These are phyloP conservation scores for Tuber indicum DNA, from an alignment of 495 filamentous ascomycete genomes.

Conservation along the genomic window DNA sequence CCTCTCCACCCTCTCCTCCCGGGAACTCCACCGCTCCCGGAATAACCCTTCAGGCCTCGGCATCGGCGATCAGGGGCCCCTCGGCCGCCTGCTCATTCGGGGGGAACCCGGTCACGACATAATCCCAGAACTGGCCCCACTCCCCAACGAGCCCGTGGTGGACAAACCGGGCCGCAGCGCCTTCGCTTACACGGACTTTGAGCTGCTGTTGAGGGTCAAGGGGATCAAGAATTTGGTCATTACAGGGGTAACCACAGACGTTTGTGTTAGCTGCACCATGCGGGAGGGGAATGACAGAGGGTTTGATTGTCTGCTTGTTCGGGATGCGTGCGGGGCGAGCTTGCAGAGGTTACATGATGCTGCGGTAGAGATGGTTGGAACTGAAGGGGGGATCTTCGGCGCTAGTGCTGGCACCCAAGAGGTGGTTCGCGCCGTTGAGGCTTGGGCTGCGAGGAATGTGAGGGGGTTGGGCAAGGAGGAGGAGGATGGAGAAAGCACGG, in stretches of 20 bases:
- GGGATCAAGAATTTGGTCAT: slow-evolving; percentile 58
- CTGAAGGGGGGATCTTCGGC: slow-evolving; percentile 58
- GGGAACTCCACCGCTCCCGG: slow-evolving; percentile 52
- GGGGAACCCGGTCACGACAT: slow-evolving; percentile 60
- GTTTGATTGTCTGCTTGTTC: slow-evolving; percentile 55
- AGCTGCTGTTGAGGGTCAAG: slow-evolving; percentile 54
- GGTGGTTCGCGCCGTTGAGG: slow-evolving; percentile 48
- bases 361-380: slow-evolving; percentile 51
- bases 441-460: slow-evolving; percentile 10
- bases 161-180: slow-evolving; percentile 65
- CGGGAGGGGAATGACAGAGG: slow-evolving; percentile 63
- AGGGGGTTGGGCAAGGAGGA: neutral
- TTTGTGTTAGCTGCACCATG: slow-evolving; percentile 61
- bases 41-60: slow-evolving; percentile 53
- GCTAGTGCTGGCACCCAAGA: slow-evolving; percentile 49
- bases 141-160: slow-evolving; percentile 55
- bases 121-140: slow-evolving; percentile 54
- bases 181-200: slow-evolving; percentile 60
- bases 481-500: neutral
- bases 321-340: slow-evolving; percentile 51
- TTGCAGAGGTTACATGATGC: slow-evolving; percentile 49
- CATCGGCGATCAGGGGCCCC: slow-evolving; percentile 56
- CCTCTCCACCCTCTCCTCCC: slow-evolving; percentile 54
- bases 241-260: slow-evolving; percentile 63
- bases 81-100: slow-evolving; percentile 59